These are phyloP conservation scores for Paxillus rubicundulus DNA, from an alignment of 768 basidiomycete species.

Conservation along the genomic window DNA sequence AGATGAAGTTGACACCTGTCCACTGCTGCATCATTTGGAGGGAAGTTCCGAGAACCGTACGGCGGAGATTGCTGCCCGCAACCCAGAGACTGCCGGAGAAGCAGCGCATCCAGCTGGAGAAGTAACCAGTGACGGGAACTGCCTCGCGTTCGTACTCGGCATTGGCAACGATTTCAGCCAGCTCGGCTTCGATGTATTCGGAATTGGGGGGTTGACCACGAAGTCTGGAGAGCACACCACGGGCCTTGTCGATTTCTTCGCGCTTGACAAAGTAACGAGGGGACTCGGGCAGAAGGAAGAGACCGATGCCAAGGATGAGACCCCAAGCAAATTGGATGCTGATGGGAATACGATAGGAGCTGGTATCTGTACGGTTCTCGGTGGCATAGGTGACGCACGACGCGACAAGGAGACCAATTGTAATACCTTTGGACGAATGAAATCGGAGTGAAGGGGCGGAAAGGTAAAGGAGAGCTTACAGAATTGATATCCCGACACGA, in stretches of 20 bases:
- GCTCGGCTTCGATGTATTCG: conserved; percentile 54
- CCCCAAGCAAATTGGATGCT: conserved; percentile 82
- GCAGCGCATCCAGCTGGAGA: conserved; percentile 45
- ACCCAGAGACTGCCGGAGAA: conserved; percentile 51
- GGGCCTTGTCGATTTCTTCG: conserved; percentile 57
- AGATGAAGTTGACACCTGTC: conserved; percentile 79
- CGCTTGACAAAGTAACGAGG: conserved; percentile 79
- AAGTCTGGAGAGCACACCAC: conserved; percentile 52
- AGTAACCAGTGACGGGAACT: conserved; percentile 56
- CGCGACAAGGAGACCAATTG: conserved; percentile 74
- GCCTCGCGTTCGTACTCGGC: conserved; percentile 58
- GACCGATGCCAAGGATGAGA: conserved; percentile 63
- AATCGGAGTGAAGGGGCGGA: background rate
- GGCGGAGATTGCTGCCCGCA: conserved; percentile 50
- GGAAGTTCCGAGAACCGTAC: conserved; percentile 81
- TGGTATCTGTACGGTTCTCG: conserved; percentile 45
- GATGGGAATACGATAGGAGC: conserved; percentile 69
- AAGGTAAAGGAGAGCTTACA: conserved; percentile 5
- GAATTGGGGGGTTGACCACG: conserved; percentile 52
- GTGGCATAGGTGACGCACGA: conserved; percentile 68
- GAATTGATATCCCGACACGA: conserved; percentile 67
- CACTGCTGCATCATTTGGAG: conserved; percentile 80
- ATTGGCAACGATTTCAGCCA: conserved; percentile 55
- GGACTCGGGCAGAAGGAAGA: conserved; percentile 74
- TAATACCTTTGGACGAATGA: conserved; percentile 43